These are phyloP conservation scores for Akebia trifoliata DNA, from an alignment of 164 flowering plant species.

Conservation along the genomic window DNA sequence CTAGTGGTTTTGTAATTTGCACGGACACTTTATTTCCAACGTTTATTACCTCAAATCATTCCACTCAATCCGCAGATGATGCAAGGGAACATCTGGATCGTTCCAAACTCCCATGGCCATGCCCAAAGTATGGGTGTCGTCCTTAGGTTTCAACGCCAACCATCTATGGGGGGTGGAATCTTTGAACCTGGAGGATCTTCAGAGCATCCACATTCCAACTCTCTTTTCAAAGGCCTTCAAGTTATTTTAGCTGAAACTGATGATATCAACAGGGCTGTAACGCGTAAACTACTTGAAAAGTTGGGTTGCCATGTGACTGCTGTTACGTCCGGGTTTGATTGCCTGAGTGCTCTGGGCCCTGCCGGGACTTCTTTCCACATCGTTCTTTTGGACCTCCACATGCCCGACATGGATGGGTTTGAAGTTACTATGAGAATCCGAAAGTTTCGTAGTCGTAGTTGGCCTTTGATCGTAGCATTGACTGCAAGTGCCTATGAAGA, in stretches of 20 bases:
- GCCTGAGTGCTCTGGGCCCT: constrained; percentile 54
- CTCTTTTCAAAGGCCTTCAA: constrained; percentile 57
- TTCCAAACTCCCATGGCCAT: constrained; percentile 50
- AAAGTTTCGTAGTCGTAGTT: constrained; percentile 51
- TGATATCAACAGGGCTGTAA: constrained; percentile 60
- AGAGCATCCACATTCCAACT: constrained; percentile 40
- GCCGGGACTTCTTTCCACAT: constrained; percentile 46
- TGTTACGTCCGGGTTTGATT: constrained; percentile 77
- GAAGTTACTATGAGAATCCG: constrained; percentile 64
- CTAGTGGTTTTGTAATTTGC: neutral
- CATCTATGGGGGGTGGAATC: constrained; percentile 34
- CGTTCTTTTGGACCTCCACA: constrained; percentile 66
- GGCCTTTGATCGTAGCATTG: constrained; percentile 70
- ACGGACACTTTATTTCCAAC: neutral
- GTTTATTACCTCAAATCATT: neutral
- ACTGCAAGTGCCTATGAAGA: constrained; percentile 63
- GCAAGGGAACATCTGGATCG: constrained; percentile 90
- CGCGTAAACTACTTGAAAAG: constrained; percentile 67
- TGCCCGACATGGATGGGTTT: constrained; percentile 80
- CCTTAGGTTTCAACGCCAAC: constrained; percentile 51
- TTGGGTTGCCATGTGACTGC: constrained; percentile 72
- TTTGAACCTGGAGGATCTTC: constrained; percentile 49
- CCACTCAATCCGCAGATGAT: constrained; percentile 52
- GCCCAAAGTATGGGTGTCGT: constrained; percentile 61
- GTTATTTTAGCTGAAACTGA: constrained; percentile 67